Conservation (phyloP, 192 early-diverging fungal species). For the Cladochytrium replicatum region DNA sequence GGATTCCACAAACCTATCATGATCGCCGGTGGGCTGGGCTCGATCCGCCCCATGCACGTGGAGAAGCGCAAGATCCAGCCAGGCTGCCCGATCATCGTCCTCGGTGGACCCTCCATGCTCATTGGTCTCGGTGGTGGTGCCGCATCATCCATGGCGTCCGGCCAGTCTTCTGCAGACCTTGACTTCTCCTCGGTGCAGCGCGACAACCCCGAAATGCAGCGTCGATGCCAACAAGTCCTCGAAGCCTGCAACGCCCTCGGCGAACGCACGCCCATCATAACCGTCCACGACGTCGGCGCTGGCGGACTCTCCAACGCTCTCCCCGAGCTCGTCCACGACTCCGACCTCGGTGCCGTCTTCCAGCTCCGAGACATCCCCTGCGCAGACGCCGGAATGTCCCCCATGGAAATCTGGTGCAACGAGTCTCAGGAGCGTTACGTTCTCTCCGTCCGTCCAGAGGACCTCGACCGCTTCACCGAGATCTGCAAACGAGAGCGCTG, state of each 20-base stretch:
- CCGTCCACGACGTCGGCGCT: slow-evolving; percentile 98
- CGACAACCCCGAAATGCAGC: slow-evolving; percentile 99
- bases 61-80: slow-evolving; percentile 77
- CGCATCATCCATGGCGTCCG: slow-evolving; percentile 88
- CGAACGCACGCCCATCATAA: slow-evolving; percentile 73
- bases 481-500: slow-evolving; percentile 88
- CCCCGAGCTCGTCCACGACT: slow-evolving; percentile 96
- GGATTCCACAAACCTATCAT: slow-evolving; percentile 99
- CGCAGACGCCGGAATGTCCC: slow-evolving; percentile 87
- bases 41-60: slow-evolving; percentile 80
- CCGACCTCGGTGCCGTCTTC: slow-evolving; percentile 79
- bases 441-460: slow-evolving; percentile 69
- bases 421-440: slow-evolving; percentile 99
- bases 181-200: slow-evolving; percentile 98
- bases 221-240: slow-evolving; percentile 93
- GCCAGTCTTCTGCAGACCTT: slow-evolving; percentile 74
- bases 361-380: slow-evolving; percentile 84
- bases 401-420: slow-evolving; percentile 99
- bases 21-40: slow-evolving; percentile 96
- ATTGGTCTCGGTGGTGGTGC: slow-evolving; percentile 99
- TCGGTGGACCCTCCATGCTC: slow-evolving; percentile 96
- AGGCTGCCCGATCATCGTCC: slow-evolving; percentile 67
- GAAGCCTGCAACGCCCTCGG: slow-evolving; percentile 84
- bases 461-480: slow-evolving; percentile 53
- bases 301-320: slow-evolving; percentile 97